Base-by-base conservation (phyloP, 768 basidiomycete species). In the Lactifluus rugatus region DNA sequence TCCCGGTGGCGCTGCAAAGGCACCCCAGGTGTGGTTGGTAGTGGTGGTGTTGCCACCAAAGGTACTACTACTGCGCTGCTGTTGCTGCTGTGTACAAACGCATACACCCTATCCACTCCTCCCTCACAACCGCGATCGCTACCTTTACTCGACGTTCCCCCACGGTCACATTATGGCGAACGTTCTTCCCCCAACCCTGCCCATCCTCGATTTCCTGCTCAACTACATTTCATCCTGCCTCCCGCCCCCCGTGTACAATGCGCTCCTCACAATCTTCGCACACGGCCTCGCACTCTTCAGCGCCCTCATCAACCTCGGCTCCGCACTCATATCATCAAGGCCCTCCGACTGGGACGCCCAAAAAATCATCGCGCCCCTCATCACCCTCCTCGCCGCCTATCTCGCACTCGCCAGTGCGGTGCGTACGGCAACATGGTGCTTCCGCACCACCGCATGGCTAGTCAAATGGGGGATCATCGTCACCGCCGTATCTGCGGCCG, bases 401-500 rank as follows among this genome's bases (percentile, higher is more conserved):
- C 76, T 89, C 59, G 86, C 87, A 3, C 74, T 92, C n/a, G 61
- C 83, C 42, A 87, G 82, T 67, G 70, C 89, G 52, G 89, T 89
- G 71, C 84, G 87, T 59, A 90, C 89, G 5, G 84, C 88, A 13
- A 78, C 77, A 23, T 90, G 85, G 83, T 75, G 86, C 65, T 71
- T 90, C 62, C 79, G 85, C 59, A 81, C 80, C 34, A 73, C 71
- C 26, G 69, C 89, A 62, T 89, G 80, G 76, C 78, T 88, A 65
- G 68, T 87, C 65, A 92, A 92, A 71, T 92, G 89, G 89, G 85
- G 84, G 23, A 71, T 75, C 11, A 71, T 92, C 48, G 59, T 88
- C 9, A 78, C 75, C 13, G 70, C 75, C 2, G 64, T 84, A 8
- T 75, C 78, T n/a, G 83, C 78, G 6, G 76, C 74, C 8, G 67